A percentile compares a stretch with the other conserved stretches of the same genome.
These are phyloP conservation scores for Aspergillus latus DNA, from an alignment of 2,329 filamentous ascomycete species.

Conservation along the genomic window DNA sequence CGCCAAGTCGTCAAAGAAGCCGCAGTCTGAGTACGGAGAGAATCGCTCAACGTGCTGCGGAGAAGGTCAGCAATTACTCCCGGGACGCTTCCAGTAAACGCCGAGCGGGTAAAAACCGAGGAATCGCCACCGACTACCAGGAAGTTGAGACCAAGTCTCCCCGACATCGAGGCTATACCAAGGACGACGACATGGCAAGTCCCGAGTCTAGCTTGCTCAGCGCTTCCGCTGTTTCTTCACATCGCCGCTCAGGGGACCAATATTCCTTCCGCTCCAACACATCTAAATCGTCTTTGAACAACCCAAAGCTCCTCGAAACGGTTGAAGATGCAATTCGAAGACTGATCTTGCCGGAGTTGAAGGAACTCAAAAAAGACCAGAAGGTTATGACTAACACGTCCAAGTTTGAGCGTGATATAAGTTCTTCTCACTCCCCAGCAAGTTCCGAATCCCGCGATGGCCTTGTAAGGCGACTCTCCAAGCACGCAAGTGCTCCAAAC, in stretches of 20 bases:
- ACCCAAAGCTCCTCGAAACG: constrained; percentile 84
- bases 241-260: constrained; percentile 56
- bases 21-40: constrained; percentile 66
- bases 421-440: constrained; percentile 60
- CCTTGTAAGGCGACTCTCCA: constrained; percentile 56
- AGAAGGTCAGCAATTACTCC: constrained; percentile 60
- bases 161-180: constrained; percentile 51
- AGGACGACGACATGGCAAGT: constrained; percentile 55
- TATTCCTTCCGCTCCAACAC: constrained; percentile 61
- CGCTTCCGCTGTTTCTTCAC: constrained; percentile 54
- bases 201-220: constrained; percentile 64
- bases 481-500: constrained; percentile 62
- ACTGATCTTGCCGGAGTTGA: constrained; percentile 86
- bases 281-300: constrained; percentile 78
- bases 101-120: constrained; percentile 45
- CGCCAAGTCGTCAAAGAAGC: constrained; percentile 58
- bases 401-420: constrained; percentile 65
- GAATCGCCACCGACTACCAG: constrained; percentile 47
- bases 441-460: constrained; percentile 58
- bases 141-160: constrained; percentile 48
- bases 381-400: constrained; percentile 71
- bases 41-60: constrained; percentile 67
- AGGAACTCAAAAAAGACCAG: constrained; percentile 85
- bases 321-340: constrained; percentile 91
- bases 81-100: constrained; percentile 46